Percentiles rank a stretch among this genome's conserved stretches.
phyloP scores from a whole-genome alignment of 1,284 basidiomycete species.

The Sanghuangporus baumii region DNA sequence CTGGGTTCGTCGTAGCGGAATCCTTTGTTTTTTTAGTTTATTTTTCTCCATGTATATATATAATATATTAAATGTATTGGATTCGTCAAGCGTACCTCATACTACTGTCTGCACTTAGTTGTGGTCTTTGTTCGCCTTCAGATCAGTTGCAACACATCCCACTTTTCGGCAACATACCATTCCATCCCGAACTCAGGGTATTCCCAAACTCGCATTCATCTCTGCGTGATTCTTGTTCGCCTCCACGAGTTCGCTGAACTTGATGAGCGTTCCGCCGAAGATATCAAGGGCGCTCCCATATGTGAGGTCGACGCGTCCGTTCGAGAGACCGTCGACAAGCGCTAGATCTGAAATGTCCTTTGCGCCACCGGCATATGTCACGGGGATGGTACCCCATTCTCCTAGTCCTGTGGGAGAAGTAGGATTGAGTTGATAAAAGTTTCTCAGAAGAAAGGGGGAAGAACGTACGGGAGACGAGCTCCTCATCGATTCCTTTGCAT shows the following conservation, averaged over 20 bases:
- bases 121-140: not conserved
- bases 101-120: not conserved
- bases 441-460: not conserved
- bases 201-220: not conserved
- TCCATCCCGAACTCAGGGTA: not conserved
- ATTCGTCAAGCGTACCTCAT: not conserved
- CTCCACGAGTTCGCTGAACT: constrained; percentile 63
- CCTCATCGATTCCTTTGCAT: constrained; percentile 94
- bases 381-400: constrained; percentile 87
- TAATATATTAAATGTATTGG: not conserved
- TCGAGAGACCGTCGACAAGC: constrained; percentile 77
- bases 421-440: constrained; percentile 5
- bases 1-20: not conserved
- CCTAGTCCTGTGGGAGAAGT: constrained; percentile 61
- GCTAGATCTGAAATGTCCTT: constrained; percentile 83
- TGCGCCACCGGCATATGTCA: constrained; percentile 97
- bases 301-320: constrained; percentile 89
- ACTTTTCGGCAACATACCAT: not conserved
- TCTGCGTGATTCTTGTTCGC: not conserved
- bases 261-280: constrained; percentile 73
- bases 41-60: not conserved
- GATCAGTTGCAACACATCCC: not conserved
- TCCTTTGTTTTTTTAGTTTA: not conserved
- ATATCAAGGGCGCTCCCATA: constrained; percentile 89
- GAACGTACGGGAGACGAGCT: constrained; percentile 73